Evolutionary conservation across 768 basidiomycete species (phyloP), one percentile per base, ranked within the genome.

Genomic region (Ephemerocybe angulata): DNA sequence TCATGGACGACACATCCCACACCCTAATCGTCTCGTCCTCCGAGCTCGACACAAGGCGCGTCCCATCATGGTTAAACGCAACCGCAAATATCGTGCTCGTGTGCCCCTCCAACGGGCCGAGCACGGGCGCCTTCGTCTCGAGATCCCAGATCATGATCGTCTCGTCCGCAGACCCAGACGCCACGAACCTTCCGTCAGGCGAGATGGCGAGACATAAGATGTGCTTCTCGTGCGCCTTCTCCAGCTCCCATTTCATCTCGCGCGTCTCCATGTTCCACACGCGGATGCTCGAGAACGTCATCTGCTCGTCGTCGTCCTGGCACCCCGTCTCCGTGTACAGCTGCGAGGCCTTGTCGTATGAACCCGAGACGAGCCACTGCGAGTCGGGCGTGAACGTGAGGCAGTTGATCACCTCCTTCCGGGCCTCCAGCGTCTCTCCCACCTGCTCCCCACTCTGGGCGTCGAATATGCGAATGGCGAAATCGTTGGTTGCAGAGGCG

Each of bases 381-480:
- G 63, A 62, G 37, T 60, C 52, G 11, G 55, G 53, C 7, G 62
- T 65, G 55, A 62, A 67, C 17, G 56, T 55, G 25, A 66, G 52
- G 29, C 43, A 55, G 28, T 43, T 51, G 24, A 64, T 62, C 2
- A 31, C 24, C 11, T 25, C 24, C 31, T 50, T 51, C 31, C 35
- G 46, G 76, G 19, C 68, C 65, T 25, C 73, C 74, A 74, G 55
- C 19, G 63, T 64, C 24, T 33, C 33, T 4, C 60, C 63, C 38
- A 65, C 60, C 2, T 60, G 25, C 47, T 61, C 41, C n/a, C 53
- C 46, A 4, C 56, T 61, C 17, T 42, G 40, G 11, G 55, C 43
- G 24, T 61, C 46, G 63, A 65, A 62, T 19, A 67, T 47, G 31
- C 60, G 46, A n/a, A 69, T 55, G 13, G 60, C 59, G 21, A 35